Evolutionary conservation across 768 basidiomycete species (phyloP).

Genomic region (Daedalea quercina): DNA sequence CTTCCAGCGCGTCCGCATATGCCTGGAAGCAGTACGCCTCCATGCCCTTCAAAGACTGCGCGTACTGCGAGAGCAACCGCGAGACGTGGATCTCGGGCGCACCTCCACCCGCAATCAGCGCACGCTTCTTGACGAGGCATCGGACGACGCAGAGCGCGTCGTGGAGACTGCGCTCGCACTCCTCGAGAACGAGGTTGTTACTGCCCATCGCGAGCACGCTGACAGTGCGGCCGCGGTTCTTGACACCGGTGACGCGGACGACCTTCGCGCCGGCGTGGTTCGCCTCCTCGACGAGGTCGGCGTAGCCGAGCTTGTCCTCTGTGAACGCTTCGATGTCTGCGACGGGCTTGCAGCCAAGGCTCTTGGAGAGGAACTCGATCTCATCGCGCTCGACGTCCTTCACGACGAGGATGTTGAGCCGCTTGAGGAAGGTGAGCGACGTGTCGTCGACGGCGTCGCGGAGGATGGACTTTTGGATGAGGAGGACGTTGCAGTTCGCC

Average conservation of each 20-base stretch:
- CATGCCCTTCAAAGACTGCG: constrained; percentile 94
- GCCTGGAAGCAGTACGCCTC: constrained; percentile 99
- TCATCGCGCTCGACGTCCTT: constrained; percentile 99
- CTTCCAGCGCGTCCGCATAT: constrained; percentile 95
- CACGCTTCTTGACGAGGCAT: constrained; percentile 96
- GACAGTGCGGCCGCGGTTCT: constrained; percentile 91
- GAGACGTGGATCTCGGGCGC: constrained; percentile 98
- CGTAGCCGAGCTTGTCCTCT: constrained; percentile 95
- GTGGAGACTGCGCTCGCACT: constrained; percentile 94
- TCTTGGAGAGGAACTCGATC: constrained; percentile 94
- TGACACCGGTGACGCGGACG: constrained; percentile 91
- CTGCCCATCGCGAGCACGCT: constrained; percentile 92
- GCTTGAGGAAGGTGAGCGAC: constrained; percentile 94
- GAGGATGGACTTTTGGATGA: constrained; percentile 99
- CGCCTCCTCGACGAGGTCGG: constrained; percentile 90
- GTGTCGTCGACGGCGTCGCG: constrained; percentile 99
- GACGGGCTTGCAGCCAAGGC: constrained; percentile 90
- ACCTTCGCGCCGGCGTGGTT: constrained; percentile 81
- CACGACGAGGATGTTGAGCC: constrained; percentile 91
- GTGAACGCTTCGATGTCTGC: constrained; percentile 98
- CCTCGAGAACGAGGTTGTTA: constrained; percentile 91
- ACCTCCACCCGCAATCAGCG: constrained; percentile 92
- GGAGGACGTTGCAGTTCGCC: constrained; percentile 97
- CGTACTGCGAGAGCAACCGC: constrained; percentile 80
- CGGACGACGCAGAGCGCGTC: constrained; percentile 98